Evolutionary conservation across 306 rosid genomes (phyloP).

Genomic region (Argentina anserina): DNA sequence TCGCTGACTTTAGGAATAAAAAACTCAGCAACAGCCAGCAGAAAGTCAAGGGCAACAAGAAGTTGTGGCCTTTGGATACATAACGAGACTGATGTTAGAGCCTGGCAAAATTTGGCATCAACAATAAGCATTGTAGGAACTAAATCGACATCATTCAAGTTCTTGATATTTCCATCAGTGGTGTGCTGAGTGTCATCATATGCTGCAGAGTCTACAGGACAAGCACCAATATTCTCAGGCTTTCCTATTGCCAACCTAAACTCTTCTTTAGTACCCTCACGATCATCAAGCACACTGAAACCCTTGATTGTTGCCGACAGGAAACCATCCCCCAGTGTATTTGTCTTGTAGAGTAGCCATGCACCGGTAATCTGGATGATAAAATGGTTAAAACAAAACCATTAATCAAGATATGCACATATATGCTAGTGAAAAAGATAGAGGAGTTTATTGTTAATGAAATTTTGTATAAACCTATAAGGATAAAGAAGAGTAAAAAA

Average conservation of each 20-base stretch:
- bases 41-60: constrained; percentile 92
- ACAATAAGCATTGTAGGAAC: constrained; percentile 87
- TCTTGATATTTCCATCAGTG: constrained; percentile 30
- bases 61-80: constrained; percentile 88
- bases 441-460: not conserved
- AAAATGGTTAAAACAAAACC: constrained; percentile 5
- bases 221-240: constrained; percentile 49
- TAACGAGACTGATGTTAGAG: constrained; percentile 58
- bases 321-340: constrained; percentile 65
- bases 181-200: constrained; percentile 35
- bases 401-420: not conserved
- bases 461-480: not conserved
- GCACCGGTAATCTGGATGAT: constrained; percentile 66
- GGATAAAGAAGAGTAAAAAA: not conserved
- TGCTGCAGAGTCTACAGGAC: constrained; percentile 29
- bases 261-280: constrained; percentile 80
- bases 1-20: constrained; percentile 76
- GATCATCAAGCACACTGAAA: constrained; percentile 83
- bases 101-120: constrained; percentile 60
- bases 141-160: constrained; percentile 34
- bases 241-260: constrained; percentile 89
- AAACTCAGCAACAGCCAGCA: constrained; percentile 88
- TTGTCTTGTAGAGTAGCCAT: constrained; percentile 88
- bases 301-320: constrained; percentile 88
- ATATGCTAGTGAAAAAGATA: not conserved